phyloP scores from a whole-genome alignment of 441 rosid genomes.

The Oxalis stricta region DNA sequence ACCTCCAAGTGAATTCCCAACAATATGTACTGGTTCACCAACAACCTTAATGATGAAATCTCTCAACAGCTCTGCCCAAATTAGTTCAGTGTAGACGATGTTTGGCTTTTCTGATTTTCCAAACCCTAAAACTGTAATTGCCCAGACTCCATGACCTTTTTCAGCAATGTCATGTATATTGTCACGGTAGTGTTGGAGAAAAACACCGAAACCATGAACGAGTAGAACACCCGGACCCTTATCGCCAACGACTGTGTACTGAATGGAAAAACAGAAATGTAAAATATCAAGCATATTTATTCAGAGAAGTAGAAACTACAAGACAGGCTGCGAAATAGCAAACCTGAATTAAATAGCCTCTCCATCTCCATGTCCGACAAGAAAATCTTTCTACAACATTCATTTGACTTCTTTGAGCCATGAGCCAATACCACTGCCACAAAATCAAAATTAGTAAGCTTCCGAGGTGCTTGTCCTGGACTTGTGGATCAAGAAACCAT shows the following conservation, averaged over 20 bases:
- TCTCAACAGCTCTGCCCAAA: slow-evolving; percentile 81
- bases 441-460: slow-evolving; percentile 11
- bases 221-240: slow-evolving; percentile 69
- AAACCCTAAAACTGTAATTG: slow-evolving; percentile 68
- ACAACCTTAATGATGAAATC: slow-evolving; percentile 71
- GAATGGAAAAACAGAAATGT: slow-evolving; percentile 16
- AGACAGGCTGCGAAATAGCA: slow-evolving; percentile 1
- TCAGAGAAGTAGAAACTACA: neutral
- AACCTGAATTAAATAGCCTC: slow-evolving; percentile 78
- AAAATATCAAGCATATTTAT: slow-evolving; percentile 2
- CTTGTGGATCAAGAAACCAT: neutral
- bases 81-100: slow-evolving; percentile 59
- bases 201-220: slow-evolving; percentile 96
- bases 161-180: slow-evolving; percentile 40
- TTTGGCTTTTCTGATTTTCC: slow-evolving; percentile 94
- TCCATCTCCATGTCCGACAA: slow-evolving; percentile 75
- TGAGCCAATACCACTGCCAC: slow-evolving; percentile 74
- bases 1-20: slow-evolving; percentile 95
- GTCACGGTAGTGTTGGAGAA: slow-evolving; percentile 77
- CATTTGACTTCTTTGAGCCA: slow-evolving; percentile 42
- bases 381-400: slow-evolving; percentile 16
- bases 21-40: slow-evolving; percentile 68
- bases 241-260: slow-evolving; percentile 57
- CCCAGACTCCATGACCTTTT: slow-evolving; percentile 57
- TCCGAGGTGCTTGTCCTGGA: slow-evolving; percentile 10